Base-by-base conservation (phyloP, 306 rosid species). In the Oemleria cerasiformis region DNA sequence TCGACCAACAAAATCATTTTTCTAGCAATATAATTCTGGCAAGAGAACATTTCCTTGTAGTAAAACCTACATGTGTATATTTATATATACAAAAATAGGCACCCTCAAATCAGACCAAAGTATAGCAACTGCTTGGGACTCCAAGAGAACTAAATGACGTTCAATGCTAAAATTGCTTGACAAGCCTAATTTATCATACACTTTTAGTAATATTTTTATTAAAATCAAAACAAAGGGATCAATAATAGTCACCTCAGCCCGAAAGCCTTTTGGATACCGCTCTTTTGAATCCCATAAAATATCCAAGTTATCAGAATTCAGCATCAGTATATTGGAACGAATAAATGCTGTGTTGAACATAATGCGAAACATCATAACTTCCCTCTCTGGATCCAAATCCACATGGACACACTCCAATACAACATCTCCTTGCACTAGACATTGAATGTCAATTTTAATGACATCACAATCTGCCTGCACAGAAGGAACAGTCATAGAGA, bases 391-490 rank as follows among this genome's bases (percentile, higher is more conserved):
- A 81, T 93, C 94, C 78, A 83, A 80, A 77, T 88, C 98, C 84
- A 91, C 83, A 80, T 94, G 97, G 54, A 88, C 96, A 75, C 98
- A 94, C 86, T 94, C 98, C 83, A 94, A 81, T 40, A 94, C 98
- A 67, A 94, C 97, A 85, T 94, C 98, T 78, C 98, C 98, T 91
- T 94, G 98, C 72, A 94, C 97, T 73, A 91, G 70, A 83, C 97
- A 91, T 76, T 94, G 98, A 72, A 94, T 82, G 75, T 94, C 98
- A 75, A 94, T 88, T 89, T 94, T 94, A 73, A 94, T 94, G 83
- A 94, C 98, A 82, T 88, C 98, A 76, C 96, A 91, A 63, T 94
- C 97, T 72, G 74, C 92, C 98, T 94, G 95, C 87, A 79, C 73
- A 66, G 70, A 87, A 64, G 21, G 39, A 82, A 44, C 71, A 55